These are phyloP conservation scores for Stephanodiscus triporus DNA, from an alignment of 108 stramenopile species.

Conservation along the genomic window DNA sequence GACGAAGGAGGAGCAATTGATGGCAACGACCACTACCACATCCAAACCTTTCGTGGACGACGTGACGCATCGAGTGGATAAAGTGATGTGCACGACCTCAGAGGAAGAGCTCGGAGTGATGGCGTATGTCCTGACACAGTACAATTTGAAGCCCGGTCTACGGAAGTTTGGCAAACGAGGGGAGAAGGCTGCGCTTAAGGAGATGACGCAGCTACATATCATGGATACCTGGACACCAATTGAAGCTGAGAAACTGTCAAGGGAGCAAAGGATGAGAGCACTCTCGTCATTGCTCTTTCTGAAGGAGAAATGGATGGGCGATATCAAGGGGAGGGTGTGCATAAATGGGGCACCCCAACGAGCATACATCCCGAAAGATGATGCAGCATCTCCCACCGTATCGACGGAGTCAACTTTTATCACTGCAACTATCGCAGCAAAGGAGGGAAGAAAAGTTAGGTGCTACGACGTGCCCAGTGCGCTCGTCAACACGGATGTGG, in stretches of 20 bases:
- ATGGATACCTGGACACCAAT: slow-evolving; percentile 3
- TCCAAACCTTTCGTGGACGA: not conserved
- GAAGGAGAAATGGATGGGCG: slow-evolving; percentile 35
- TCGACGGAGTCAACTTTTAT: slow-evolving; percentile 27
- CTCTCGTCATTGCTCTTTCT: slow-evolving; percentile 39
- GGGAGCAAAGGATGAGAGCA: slow-evolving; percentile 12
- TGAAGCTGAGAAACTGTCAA: not conserved
- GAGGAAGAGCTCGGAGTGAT: not conserved
- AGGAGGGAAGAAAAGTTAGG: slow-evolving; percentile 42
- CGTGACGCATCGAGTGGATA: not conserved
- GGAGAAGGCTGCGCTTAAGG: not conserved
- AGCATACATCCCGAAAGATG: slow-evolving; percentile 28
- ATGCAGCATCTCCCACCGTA: slow-evolving; percentile 32
- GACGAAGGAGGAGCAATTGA: not conserved
- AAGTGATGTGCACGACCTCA: not conserved
- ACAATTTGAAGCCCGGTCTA: not conserved
- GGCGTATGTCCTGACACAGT: slow-evolving; percentile 1
- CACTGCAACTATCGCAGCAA: slow-evolving; percentile 40
- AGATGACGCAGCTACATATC: not conserved
- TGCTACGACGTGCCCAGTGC: slow-evolving; percentile 54
- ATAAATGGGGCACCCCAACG: slow-evolving; percentile 37
- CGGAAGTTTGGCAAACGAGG: not conserved
- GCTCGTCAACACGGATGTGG: slow-evolving; percentile 49
- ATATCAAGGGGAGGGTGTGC: slow-evolving; percentile 32
- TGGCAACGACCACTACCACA: not conserved